These are phyloP conservation scores for Aaosphaeria arxii DNA, from an alignment of 2,329 filamentous ascomycete genomes.

Conservation along the genomic window DNA sequence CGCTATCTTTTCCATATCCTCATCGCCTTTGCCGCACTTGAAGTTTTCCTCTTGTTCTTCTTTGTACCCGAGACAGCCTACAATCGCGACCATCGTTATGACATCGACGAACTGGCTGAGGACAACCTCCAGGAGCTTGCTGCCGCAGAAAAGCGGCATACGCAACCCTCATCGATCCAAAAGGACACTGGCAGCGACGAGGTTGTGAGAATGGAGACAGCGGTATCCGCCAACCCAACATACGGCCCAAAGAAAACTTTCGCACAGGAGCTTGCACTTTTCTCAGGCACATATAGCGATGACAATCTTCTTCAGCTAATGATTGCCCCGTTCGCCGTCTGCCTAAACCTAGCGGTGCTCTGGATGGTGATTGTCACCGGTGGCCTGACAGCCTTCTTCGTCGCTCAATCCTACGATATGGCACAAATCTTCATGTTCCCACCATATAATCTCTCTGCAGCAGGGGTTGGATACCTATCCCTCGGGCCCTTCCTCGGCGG, in stretches of 20 bases:
- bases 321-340: slow-evolving; percentile 48
- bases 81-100: slow-evolving; percentile 36
- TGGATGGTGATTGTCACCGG: slow-evolving; percentile 50
- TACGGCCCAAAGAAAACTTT: slow-evolving; percentile 34
- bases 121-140: slow-evolving; percentile 26
- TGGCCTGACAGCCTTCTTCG: slow-evolving; percentile 43
- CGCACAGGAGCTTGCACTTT: slow-evolving; percentile 34
- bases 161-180: neutral
- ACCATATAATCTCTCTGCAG: slow-evolving; percentile 44
- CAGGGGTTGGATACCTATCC: slow-evolving; percentile 44
- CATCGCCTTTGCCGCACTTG: slow-evolving; percentile 44
- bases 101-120: slow-evolving; percentile 27
- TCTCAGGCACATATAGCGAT: slow-evolving; percentile 38
- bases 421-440: slow-evolving; percentile 49
- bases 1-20: slow-evolving; percentile 47
- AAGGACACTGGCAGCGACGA: slow-evolving; percentile 11
- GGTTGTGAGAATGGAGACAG: slow-evolving; percentile 18
- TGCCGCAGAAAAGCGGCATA: slow-evolving; percentile 19
- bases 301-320: slow-evolving; percentile 38
- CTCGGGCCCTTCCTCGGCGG: slow-evolving; percentile 42
- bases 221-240: slow-evolving; percentile 4
- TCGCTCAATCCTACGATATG: slow-evolving; percentile 43
- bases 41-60: slow-evolving; percentile 45
- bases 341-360: slow-evolving; percentile 51
- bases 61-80: slow-evolving; percentile 54